Evolutionary conservation across 2,329 filamentous ascomycete species (phyloP), one percentile per base, ranked within the genome.

Genomic region (Botrytis deweyae): DNA sequence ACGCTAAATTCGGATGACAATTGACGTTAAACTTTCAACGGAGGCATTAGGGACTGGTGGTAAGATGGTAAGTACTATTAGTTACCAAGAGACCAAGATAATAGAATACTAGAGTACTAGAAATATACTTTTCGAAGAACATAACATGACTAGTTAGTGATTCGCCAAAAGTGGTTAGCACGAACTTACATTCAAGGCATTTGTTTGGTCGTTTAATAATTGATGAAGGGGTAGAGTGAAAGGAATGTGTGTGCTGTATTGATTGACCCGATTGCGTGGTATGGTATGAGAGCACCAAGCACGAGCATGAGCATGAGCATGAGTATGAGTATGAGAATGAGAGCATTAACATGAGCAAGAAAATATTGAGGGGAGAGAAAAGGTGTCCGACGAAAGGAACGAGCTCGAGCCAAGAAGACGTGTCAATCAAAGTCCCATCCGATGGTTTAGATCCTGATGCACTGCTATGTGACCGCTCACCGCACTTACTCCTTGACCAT

Each of bases 381-480:
- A 58, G n/a, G 52, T 66, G 42, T 25, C 42, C 44, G 66, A 36
- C 36, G 40, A n/a, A 33, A 68, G 36, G 62, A 64, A 64, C 18
- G 18, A 64, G 62, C n/a, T 64, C 40, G 36, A 58, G 65, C 65
- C 65, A 68, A 68, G 65, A 42, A 68, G 66, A 68, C 66, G 66
- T 68, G 66, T 68, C 49, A 68, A 33, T 68, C 49, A 22, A 9
- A 58, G n/a, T 58, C 66, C 20, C 49, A 68, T 58, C 66, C 55
- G 63, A 61, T 58, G 33, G n/a, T 36, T 67, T 20, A 55, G 65
- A 40, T 46, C 22, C 38, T 58, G 36, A 58, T 64, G 61, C 38
- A 16, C 61, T 64, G 58, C 58, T 49, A 64, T 72, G 63, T 72
- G 71, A 72, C 66, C 58, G 63, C 49, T 68, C 63, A 72, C 71